Evolutionary conservation across 192 early-diverging fungal genomes (phyloP), one percentile per base, ranked within the genome.

Genomic region (Backusella luteola): DNA sequence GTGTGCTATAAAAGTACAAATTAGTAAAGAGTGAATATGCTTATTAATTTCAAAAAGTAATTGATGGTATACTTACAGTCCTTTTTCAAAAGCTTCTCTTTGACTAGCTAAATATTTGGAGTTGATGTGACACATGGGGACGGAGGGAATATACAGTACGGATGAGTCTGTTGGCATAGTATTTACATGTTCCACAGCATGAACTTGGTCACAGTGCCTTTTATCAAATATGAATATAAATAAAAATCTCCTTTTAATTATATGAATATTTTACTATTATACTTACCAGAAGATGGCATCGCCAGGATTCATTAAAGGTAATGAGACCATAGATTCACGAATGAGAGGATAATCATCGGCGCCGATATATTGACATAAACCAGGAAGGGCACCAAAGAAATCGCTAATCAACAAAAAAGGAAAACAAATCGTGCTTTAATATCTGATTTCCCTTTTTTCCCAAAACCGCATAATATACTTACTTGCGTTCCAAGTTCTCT

Each of bases 251-350:
- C 56, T 63, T 63, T 63, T 29, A 63, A 63, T 63, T 26, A 34
- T 26, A 69, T 39, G 34, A 32, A 34, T 32, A 36, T 69, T 39
- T 39, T 29, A 34, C 15, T 44, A 14, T 14, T 6, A 15, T 46
- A 52, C 36, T 34, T 67, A 76, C 81, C 81, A 82, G 29, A 82
- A 82, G 26, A 82, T 73, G 19, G 73, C 77, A 75, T 82, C 81
- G 29, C 81, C 81, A 38, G 73, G 74, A 23, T 75, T 34, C 42
- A 82, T 69, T 3, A 32, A 52, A 38, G 81, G 77, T 9, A 77
- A 34, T 35, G 77, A 73, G 4, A 77, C 76, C 77, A 82, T 76
- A 5, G 68, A 70, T 14, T 78, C 69, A 26, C 76, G 74, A 73
- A 82, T 82, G 19, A 71, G 81, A 17, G 67, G 73, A 52, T 79